Percentiles rank a stretch among this genome's conserved stretches.
Evolutionary conservation across 192 early-diverging fungal species (phyloP).

Genomic region (Gaertneriomyces semiglobifer): DNA sequence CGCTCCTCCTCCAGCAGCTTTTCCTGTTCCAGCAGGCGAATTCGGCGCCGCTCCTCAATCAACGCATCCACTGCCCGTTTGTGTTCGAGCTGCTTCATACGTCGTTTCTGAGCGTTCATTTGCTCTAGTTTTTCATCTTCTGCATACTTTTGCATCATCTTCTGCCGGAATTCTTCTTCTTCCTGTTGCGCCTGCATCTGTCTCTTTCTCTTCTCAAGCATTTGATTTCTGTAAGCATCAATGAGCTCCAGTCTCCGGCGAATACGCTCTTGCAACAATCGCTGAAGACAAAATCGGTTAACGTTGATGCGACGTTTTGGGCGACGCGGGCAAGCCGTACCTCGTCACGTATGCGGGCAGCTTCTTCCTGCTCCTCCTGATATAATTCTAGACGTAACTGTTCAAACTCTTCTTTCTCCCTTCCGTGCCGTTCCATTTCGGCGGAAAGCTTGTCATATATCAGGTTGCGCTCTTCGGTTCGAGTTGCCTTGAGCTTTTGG

Average conservation of each 20-base stretch:
- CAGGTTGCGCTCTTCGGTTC: conserved; percentile 42
- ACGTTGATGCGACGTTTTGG: neutral
- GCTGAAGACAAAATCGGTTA: conserved; percentile 17
- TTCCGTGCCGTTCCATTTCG: conserved; percentile 48
- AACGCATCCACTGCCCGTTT: conserved; percentile 55
- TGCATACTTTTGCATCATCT: conserved; percentile 59
- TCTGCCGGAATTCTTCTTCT: conserved; percentile 46
- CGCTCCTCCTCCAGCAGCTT: conserved; percentile 30
- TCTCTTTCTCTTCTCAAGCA: conserved; percentile 46
- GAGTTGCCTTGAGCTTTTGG: conserved; percentile 35
- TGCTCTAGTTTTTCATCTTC: conserved; percentile 59
- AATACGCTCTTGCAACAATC: conserved; percentile 45
- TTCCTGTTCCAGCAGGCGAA: conserved; percentile 38
- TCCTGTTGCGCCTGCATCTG: conserved; percentile 41
- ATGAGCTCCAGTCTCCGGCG: conserved; percentile 54
- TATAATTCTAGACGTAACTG: conserved; percentile 54
- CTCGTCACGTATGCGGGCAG: conserved; percentile 38
- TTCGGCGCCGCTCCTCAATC: conserved; percentile 44
- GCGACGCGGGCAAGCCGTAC: conserved; percentile 11
- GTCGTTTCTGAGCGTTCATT: conserved; percentile 47
- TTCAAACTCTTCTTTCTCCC: conserved; percentile 50
- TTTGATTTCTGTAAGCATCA: conserved; percentile 54
- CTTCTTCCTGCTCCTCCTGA: conserved; percentile 55
- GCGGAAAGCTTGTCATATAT: conserved; percentile 59
- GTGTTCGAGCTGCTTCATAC: conserved; percentile 61